A percentile compares a stretch with the other conserved stretches of the same genome.
Evolutionary conservation across 768 basidiomycete species (phyloP).

Genomic region (Russula compacta): DNA sequence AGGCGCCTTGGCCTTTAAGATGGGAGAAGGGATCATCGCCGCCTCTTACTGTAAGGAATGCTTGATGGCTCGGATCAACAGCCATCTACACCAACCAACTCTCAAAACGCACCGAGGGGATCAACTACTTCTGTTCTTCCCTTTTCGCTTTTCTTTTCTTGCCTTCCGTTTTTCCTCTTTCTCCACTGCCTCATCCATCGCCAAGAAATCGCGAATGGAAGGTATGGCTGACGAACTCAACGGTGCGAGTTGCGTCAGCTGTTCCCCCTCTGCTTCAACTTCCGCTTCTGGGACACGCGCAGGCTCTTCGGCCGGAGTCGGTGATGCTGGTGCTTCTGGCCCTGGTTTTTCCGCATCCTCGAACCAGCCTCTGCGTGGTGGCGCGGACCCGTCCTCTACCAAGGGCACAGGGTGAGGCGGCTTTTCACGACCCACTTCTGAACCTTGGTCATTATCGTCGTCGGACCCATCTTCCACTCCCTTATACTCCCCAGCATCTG

Average conservation of each 20-base stretch:
- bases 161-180: conserved; percentile 60
- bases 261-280: conserved; percentile 37
- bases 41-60: not conserved
- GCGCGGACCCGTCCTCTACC: not conserved
- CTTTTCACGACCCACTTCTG: not conserved
- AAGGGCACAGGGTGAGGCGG: not conserved
- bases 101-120: not conserved
- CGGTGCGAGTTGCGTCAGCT: conserved; percentile 53
- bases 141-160: conserved; percentile 67
- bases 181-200: conserved; percentile 60
- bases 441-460: conserved; percentile 20
- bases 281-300: conserved; percentile 32
- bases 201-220: conserved; percentile 75
- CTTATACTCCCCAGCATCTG: conserved; percentile 74
- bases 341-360: not conserved
- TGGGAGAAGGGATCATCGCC: not conserved
- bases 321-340: not conserved
- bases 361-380: conserved; percentile 11
- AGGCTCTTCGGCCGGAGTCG: not conserved
- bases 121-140: conserved; percentile 30
- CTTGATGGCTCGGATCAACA: not conserved
- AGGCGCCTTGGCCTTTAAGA: not conserved
- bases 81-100: not conserved
- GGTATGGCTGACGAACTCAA: conserved; percentile 74
- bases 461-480: conserved; percentile 50